Evolutionary conservation across 768 basidiomycete genomes (phyloP), one percentile per base, ranked within the genome.

Genomic region (Naganishia vaughanmartiniae): DNA sequence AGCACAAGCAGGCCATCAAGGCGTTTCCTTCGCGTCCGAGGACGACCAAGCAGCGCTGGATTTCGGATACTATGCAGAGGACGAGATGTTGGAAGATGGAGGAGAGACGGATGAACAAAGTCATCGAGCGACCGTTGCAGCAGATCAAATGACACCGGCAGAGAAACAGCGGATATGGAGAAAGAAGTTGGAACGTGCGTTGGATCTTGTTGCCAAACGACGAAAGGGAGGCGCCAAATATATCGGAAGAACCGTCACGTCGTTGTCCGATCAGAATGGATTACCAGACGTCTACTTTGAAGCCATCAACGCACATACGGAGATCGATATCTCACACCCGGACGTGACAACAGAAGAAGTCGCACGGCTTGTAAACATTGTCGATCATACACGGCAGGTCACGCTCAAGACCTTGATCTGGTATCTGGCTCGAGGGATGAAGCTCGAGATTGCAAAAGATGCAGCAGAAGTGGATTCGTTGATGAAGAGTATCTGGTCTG

Each of bases 31-130:
- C 26, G 60, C 42, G 6, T 24, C n/a, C 24, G 34, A 31, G 31
- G 60, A 63, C 39, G 60, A 63, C 21, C 28, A 31, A 19, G 60
- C 39, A 45, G 60, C 39, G 26, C n/a, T 21, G 24, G 60, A 63
- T 28, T 63, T 63, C 28, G 60, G 60, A 45, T 63, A 45, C 42
- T 63, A 42, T 45, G 60, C 60, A 14, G 60, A 63, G 33, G 60
- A 63, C 15, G 60, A 63, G n/a, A 63, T 63, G 60, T n/a, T 63
- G 30, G 60, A 63, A 30, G 60, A 63, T 45, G 60, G 60, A n/a
- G 60, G 60, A 28, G 60, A 63, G 33, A 63, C 60, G 39, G 60
- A 63, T 26, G 60, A 63, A 36, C 36, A 15, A n/a, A 63, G 60
- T 45, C 60, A 63, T 63, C 60, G 24, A 14, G 60, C 60, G 24